Evolutionary conservation across 2,329 filamentous ascomycete genomes (phyloP), one percentile per base, ranked within the genome.

Genomic region (Scedosporium dehoogii): DNA sequence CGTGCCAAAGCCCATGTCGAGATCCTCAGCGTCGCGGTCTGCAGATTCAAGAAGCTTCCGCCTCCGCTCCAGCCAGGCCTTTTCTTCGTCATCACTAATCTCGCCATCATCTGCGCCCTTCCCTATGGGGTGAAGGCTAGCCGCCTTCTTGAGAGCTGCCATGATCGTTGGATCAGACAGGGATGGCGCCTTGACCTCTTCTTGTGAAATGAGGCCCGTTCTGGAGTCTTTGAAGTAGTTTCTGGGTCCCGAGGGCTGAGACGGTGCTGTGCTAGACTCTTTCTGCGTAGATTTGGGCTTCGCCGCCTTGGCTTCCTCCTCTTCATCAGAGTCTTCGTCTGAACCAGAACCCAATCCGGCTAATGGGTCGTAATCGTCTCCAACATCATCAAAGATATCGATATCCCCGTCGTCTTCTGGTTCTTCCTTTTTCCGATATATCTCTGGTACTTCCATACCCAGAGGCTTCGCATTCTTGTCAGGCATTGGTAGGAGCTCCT

Each of bases 1-100:
- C 21, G 87, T 90, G 41, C 94, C 94, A 70, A 99, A 97, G 64
- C 92, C 93, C 80, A 97, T 85, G 70, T 99, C 94, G 76, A 99
- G 83, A 74, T 99, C 93, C 63, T 93, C 87, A 58, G 92, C 85
- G 71, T 97, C 93, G 58, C 92, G 84, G 67, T 90, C 88, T 62
- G 86, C 85, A 64, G 82, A 82, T 68, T 87, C 79, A 5, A 97
- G 79, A 78, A 97, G 89, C 66, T 84, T 88, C 72, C 85, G 88
- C 60, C 87, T 84, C 6, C 88, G 86, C 59, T 86, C 86, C 65
- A 88, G 83, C 65, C 86, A 84, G 1, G 84, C 84, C 68, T 74
- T 77, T 4, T 78, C 78, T 42, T 76, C 74, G 5, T 74, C 73
- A 10, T 75, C 75, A 3, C 76, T 74, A 16, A 55, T 9, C 2